Percentiles rank a stretch among this genome's conserved stretches.
These are phyloP conservation scores for Nelumbo lutea DNA, from an alignment of 164 flowering plant genomes.

Conservation along the genomic window DNA sequence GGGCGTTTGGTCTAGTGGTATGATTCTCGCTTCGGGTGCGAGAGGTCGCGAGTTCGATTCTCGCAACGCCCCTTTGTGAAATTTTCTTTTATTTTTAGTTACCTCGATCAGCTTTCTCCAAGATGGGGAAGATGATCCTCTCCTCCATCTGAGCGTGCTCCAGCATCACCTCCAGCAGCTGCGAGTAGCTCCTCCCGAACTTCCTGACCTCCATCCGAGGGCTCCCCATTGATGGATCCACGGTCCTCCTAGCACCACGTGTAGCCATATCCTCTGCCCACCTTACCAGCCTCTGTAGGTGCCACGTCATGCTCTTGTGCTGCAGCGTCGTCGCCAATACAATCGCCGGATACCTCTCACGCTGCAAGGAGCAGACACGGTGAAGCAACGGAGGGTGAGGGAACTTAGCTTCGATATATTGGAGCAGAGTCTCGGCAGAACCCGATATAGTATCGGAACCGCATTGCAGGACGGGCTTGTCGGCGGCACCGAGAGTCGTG, in stretches of 20 bases:
- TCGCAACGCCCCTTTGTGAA: no score
- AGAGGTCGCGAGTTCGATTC: no score
- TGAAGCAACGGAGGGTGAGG: slow-evolving; percentile 44
- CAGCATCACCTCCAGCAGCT: slow-evolving; percentile 51
- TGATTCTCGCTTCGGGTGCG: no score
- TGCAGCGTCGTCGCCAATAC: slow-evolving; percentile 47
- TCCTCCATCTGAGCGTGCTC: slow-evolving; percentile 90
- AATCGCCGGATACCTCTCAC: slow-evolving; percentile 29
- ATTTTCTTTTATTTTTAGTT: not conserved
- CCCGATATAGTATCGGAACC: slow-evolving; percentile 50
- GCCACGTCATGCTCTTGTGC: slow-evolving; percentile 59
- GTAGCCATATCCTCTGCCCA: slow-evolving; percentile 61
- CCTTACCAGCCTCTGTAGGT: slow-evolving; percentile 50
- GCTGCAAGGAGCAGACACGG: not conserved
- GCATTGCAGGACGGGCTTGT: slow-evolving; percentile 22
- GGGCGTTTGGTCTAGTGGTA: no score
- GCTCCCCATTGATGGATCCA: slow-evolving; percentile 49
- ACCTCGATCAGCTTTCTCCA: slow-evolving; percentile 66
- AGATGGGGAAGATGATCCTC: slow-evolving; percentile 48
- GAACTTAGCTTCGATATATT: slow-evolving; percentile 40
- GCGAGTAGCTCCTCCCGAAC: slow-evolving; percentile 45
- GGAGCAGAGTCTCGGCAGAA: slow-evolving; percentile 32
- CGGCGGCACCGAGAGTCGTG: slow-evolving; percentile 15
- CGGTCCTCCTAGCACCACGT: slow-evolving; percentile 33
- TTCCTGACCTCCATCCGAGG: slow-evolving; percentile 70